Evolutionary conservation across 148 eudicot genomes (phyloP).

Genomic region (Tetragonia tetragonoides): DNA sequence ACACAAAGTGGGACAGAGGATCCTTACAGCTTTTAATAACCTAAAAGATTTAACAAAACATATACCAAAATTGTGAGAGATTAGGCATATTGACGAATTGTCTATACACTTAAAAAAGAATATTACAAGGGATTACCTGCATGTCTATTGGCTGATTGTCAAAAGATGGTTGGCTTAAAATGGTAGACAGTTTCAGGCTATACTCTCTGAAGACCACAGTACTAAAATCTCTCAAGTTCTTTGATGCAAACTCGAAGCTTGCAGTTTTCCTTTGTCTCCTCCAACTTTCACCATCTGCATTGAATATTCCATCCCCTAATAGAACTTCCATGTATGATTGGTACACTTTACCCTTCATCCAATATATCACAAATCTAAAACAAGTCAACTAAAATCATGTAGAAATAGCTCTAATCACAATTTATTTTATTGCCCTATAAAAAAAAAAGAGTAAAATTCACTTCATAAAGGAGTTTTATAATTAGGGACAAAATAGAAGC

Average conservation of each 20-base stretch:
- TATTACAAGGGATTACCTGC: constrained; percentile 48
- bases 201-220: constrained; percentile 90
- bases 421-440: neutral
- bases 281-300: constrained; percentile 94
- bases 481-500: too few relatives aligned
- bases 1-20: too few relatives aligned
- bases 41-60: too few relatives aligned
- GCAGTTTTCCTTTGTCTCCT: constrained; percentile 95
- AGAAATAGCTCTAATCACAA: too few relatives aligned
- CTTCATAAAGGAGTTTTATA: too few relatives aligned
- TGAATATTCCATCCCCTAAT: constrained; percentile 87
- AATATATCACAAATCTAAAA: neutral
- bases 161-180: constrained; percentile 53
- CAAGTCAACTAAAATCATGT: neutral
- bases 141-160: constrained; percentile 56
- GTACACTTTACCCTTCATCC: constrained; percentile 74
- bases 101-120: too few relatives aligned
- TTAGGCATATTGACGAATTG: too few relatives aligned
- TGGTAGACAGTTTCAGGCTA: constrained; percentile 67
- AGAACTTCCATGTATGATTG: constrained; percentile 98
- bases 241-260: constrained; percentile 97
- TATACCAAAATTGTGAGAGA: too few relatives aligned
- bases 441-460: neutral
- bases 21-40: too few relatives aligned
- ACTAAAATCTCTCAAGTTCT: constrained; percentile 89